These are phyloP conservation scores for Recurvomyces mirabilis DNA, from an alignment of 495 filamentous ascomycete genomes.

Conservation along the genomic window DNA sequence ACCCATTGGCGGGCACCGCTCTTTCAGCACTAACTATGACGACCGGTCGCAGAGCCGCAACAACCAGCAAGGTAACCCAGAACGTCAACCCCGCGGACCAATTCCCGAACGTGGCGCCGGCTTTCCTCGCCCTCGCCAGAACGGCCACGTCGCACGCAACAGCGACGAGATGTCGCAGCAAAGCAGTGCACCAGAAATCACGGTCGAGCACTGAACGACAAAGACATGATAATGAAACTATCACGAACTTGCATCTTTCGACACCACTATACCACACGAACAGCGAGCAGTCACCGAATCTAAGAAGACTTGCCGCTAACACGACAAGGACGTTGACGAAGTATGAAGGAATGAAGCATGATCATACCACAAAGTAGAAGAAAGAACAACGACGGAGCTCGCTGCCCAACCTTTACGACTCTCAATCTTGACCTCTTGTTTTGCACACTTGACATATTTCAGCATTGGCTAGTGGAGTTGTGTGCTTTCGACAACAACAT, in stretches of 20 bases:
- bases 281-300: constrained; percentile 3
- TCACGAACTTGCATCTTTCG: neutral
- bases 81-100: constrained; percentile 75
- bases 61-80: constrained; percentile 36
- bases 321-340: neutral
- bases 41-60: constrained; percentile 49
- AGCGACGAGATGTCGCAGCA: constrained; percentile 63
- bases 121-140: constrained; percentile 58
- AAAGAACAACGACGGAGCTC: constrained; percentile 1
- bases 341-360: neutral
- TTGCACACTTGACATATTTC: too few relatives aligned
- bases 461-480: too few relatives aligned
- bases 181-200: constrained; percentile 39
- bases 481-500: too few relatives aligned
- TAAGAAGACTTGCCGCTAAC: too few relatives aligned
- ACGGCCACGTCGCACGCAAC: constrained; percentile 69
- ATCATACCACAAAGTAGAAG: neutral
- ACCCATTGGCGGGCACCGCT: constrained; percentile 78
- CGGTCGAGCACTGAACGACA: constrained; percentile 28
- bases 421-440: neutral
- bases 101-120: constrained; percentile 64
- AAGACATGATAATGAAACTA: constrained; percentile 2
- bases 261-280: neutral
- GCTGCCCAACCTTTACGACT: constrained; percentile 1
- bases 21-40: constrained; percentile 56